phyloP scores from a whole-genome alignment of 805 yeast species.

The Hagleromyces aurorensis region DNA sequence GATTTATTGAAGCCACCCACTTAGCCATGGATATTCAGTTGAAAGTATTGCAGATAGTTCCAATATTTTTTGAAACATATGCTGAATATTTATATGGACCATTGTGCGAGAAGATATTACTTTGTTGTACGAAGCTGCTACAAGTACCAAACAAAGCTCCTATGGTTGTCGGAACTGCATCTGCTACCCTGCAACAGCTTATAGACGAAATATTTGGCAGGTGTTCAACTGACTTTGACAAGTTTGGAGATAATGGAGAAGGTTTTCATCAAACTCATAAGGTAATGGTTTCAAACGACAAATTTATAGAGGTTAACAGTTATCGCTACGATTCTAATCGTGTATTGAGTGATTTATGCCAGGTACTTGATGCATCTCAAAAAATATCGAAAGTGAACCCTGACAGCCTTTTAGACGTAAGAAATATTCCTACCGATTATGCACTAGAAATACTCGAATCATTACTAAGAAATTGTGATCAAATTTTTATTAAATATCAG shows the following conservation, averaged over 20 bases:
- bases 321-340: slow-evolving; percentile 62
- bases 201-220: slow-evolving; percentile 72
- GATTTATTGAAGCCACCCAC: slow-evolving; percentile 65
- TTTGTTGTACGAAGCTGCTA: slow-evolving; percentile 58
- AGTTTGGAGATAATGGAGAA: slow-evolving; percentile 15
- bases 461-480: slow-evolving; percentile 55
- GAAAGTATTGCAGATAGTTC: slow-evolving; percentile 76
- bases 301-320: slow-evolving; percentile 37
- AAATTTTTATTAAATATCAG: slow-evolving; percentile 45
- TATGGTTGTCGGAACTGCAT: slow-evolving; percentile 81
- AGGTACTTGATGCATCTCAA: slow-evolving; percentile 28
- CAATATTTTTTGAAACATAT: slow-evolving; percentile 63
- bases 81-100: slow-evolving; percentile 46
- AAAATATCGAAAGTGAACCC: slow-evolving; percentile 2
- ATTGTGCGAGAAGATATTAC: slow-evolving; percentile 48
- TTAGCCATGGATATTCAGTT: slow-evolving; percentile 77
- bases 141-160: slow-evolving; percentile 62
- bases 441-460: slow-evolving; percentile 82
- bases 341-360: slow-evolving; percentile 66
- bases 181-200: slow-evolving; percentile 86
- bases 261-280: slow-evolving; percentile 23
- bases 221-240: slow-evolving; percentile 36
- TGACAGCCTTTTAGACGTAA: slow-evolving; percentile 40
- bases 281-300: slow-evolving; percentile 41
- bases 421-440: slow-evolving; percentile 50